Percentiles rank a stretch among this genome's conserved stretches.
phyloP scores from a whole-genome alignment of 176 grass and related monocot genomes.

The bread wheat (Triticum aestivum) region DNA sequence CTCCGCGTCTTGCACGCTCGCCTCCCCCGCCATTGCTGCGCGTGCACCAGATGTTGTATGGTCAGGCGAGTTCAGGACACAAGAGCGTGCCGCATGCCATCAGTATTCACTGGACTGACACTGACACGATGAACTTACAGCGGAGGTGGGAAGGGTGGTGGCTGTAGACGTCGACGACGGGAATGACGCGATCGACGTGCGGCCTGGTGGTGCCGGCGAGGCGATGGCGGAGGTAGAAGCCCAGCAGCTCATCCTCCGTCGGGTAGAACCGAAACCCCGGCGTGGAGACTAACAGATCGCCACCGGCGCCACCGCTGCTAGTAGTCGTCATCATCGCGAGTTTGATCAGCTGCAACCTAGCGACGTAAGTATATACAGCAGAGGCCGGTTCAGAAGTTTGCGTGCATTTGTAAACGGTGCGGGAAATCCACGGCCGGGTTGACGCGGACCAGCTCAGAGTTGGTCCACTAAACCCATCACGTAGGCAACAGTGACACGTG shows the following conservation, averaged over 20 bases:
- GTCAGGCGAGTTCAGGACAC: background rate
- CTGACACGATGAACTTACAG: conserved; percentile 34
- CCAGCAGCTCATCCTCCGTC: conserved; percentile 77
- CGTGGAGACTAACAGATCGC: background rate
- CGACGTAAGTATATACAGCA: background rate
- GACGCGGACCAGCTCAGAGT: background rate
- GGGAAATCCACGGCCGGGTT: background rate
- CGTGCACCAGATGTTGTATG: background rate
- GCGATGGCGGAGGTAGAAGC: conserved; percentile 64
- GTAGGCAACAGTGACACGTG: background rate
- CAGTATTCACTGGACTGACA: background rate
- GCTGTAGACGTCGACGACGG: conserved; percentile 64
- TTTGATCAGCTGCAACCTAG: background rate
- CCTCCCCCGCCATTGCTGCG: conserved; percentile 48
- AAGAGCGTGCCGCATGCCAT: background rate
- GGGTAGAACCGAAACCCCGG: conserved; percentile 77
- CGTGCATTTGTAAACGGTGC: background rate
- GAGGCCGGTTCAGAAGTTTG: background rate
- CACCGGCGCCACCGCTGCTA: background rate
- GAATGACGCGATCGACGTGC: conserved; percentile 56
- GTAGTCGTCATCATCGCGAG: background rate
- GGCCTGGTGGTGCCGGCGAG: conserved; percentile 32
- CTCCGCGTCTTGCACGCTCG: conserved; percentile 46
- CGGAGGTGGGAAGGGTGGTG: conserved; percentile 57
- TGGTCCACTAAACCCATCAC: background rate